Base-by-base conservation (phyloP, 257 asterid species). In the Verbascum thapsus region DNA sequence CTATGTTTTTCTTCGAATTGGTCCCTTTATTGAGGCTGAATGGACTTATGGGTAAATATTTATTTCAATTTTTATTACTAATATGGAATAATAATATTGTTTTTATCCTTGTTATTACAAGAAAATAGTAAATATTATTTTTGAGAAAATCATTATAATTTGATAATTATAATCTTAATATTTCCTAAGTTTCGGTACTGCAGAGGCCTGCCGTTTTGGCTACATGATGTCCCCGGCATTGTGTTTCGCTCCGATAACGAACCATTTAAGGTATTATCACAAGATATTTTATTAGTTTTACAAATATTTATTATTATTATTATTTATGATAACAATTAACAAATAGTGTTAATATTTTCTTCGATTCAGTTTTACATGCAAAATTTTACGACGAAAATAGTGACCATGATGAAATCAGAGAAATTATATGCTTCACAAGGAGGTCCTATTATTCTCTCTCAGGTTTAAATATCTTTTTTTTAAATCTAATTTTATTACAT, bases 181-280 rank as follows among this genome's bases (percentile, higher is more conserved):
- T 23, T 34, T 23, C 0, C 32, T 18, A 26, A 15, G 22, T 12
- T 43, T 49, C 51, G 30, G 0, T 26, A 35, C 1, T 41, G 62
- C 72, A 91, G 98, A 53, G 98, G 96, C 13, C 65, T 91, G 6
- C 98, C 98, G 2, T 83, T 83, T 77, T 91, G 98, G 98, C 84
- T 91, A 56, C 98, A 79, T 43, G 98, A 88, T 64, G 72, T 88
- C 22, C 96, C 94, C 0, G 74, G 37, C 12, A 80, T 91, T 39
- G 81, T 76, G 17, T 88, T 55, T 53, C 90, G 98, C 47, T 74
- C 96, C 8, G 80, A 88, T 38, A 91, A 91, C 23, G 92, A 86
- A 74, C 89, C 92, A 1, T 91, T 73, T 34, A 79, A 91, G 96
- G 98, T 88, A 73, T 41, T 0, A 26, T 26, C 32, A n/a, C n/a